phyloP scores from a whole-genome alignment of 495 filamentous ascomycete species.

The Xylaria palmicola region DNA sequence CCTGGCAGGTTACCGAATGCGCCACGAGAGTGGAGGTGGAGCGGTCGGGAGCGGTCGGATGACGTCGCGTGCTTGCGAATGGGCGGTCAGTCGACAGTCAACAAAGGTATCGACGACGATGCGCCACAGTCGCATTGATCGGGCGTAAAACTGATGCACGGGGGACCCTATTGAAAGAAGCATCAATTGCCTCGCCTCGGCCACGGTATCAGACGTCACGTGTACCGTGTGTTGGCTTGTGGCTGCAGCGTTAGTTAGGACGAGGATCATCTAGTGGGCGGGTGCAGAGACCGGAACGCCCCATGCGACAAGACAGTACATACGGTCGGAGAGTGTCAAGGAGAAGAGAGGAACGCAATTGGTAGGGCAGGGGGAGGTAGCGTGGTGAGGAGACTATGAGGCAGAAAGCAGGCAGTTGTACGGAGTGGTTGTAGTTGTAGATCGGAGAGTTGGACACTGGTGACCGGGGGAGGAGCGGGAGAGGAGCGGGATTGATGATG shows the following conservation, averaged over 20 bases:
- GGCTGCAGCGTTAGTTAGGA: background rate
- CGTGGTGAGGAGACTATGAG: background rate
- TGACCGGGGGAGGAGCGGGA: background rate
- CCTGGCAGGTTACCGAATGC: background rate
- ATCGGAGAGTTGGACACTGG: background rate
- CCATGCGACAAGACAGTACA: background rate
- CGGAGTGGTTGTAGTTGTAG: slow-evolving; percentile 1
- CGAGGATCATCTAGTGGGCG: background rate
- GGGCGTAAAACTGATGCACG: background rate
- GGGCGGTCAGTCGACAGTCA: slow-evolving; percentile 3
- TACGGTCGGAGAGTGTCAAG: background rate
- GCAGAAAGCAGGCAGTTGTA: background rate
- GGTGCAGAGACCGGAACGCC: background rate
- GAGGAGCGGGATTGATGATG: background rate
- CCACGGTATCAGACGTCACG: background rate
- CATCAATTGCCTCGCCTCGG: background rate
- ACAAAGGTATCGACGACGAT: background rate
- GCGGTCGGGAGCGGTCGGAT: slow-evolving; percentile 7
- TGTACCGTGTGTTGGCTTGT: background rate
- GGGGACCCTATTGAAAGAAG: background rate
- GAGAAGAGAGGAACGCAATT: background rate
- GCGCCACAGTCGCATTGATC: background rate
- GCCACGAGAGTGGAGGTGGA: slow-evolving; percentile 5
- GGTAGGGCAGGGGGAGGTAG: background rate
- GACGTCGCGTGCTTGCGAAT: slow-evolving; percentile 16